A percentile compares a stretch with the other conserved stretches of the same genome.
These are phyloP conservation scores for Dalechampia spathulata DNA, from an alignment of 441 rosid species.

Conservation along the genomic window DNA sequence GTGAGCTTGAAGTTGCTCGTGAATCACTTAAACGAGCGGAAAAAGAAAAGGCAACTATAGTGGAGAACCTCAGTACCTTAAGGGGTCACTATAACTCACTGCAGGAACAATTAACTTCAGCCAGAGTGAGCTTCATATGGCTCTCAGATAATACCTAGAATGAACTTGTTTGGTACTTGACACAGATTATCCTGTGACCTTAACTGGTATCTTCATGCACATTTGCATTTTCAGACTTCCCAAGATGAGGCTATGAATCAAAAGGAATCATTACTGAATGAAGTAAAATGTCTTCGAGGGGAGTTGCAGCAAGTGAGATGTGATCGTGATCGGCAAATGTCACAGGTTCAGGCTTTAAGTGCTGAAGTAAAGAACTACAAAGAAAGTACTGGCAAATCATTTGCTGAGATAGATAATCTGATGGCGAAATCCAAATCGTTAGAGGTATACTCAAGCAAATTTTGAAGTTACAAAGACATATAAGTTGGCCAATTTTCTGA, in stretches of 20 bases:
- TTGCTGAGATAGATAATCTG: constrained; percentile 57
- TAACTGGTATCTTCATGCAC: not conserved
- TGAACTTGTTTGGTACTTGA: not conserved
- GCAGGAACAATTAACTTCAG: constrained; percentile 71
- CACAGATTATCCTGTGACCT: not conserved
- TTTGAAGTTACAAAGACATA: not conserved
- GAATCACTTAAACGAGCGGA: constrained; percentile 63
- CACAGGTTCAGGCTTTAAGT: constrained; percentile 48
- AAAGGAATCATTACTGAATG: constrained; percentile 56
- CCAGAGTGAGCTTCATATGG: constrained; percentile 46
- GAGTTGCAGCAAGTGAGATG: constrained; percentile 82
- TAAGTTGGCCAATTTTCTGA: constrained; percentile 8
- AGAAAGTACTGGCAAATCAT: constrained; percentile 77
- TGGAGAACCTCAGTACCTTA: constrained; percentile 76
- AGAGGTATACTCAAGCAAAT: constrained; percentile 52
- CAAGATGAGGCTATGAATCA: constrained; percentile 69
- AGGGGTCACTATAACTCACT: constrained; percentile 79
- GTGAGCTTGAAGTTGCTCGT: constrained; percentile 49
- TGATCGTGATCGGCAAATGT: constrained; percentile 76
- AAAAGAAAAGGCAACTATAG: constrained; percentile 69
- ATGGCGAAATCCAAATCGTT: constrained; percentile 51
- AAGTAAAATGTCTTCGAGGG: constrained; percentile 64
- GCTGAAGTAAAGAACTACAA: constrained; percentile 51
- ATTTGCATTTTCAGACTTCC: constrained; percentile 37
- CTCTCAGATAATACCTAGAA: too few species aligned